Percentiles rank a stretch among this genome's conserved stretches.
These are phyloP conservation scores for Paragyromitra xinjiangensis DNA, from an alignment of 495 filamentous ascomycete species.

Conservation along the genomic window DNA sequence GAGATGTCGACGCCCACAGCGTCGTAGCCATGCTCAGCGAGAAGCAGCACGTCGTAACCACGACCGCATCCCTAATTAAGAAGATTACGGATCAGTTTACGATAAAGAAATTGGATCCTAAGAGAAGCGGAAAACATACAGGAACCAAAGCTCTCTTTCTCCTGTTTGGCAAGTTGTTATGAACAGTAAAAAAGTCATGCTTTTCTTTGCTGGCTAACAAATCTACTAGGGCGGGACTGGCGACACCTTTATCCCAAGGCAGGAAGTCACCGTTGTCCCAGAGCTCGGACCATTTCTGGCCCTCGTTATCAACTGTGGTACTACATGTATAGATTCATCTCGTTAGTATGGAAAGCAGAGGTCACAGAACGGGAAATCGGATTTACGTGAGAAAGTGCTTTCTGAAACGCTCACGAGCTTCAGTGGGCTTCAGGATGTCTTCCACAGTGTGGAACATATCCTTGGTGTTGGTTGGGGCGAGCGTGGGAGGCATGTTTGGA, in stretches of 20 bases:
- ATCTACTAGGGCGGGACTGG: conserved; percentile 70
- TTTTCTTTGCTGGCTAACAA: conserved; percentile 59
- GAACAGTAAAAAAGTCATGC: conserved; percentile 18
- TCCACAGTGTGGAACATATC: conserved; percentile 50
- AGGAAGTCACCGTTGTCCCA: conserved; percentile 66
- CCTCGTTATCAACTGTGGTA: conserved; percentile 39
- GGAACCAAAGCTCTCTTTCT: conserved; percentile 69
- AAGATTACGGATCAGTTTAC: background rate
- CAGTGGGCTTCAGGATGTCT: conserved; percentile 46
- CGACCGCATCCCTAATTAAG: conserved; percentile 70
- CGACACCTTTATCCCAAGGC: conserved; percentile 68
- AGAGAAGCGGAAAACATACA: background rate
- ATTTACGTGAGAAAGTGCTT: conserved; percentile 48
- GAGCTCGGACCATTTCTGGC: conserved; percentile 64
- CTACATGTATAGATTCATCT: conserved; percentile 7
- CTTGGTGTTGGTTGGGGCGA: conserved; percentile 29
- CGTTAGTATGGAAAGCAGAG: conserved; percentile 1
- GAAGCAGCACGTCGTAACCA: conserved; percentile 76
- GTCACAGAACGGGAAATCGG: background rate
- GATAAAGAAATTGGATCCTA: background rate
- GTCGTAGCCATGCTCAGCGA: conserved; percentile 76
- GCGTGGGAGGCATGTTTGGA: background rate
- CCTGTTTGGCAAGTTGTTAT: conserved; percentile 50
- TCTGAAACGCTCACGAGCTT: conserved; percentile 49
- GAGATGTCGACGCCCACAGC: conserved; percentile 77